Evolutionary conservation across 129 eudicot genomes (phyloP).

Genomic region (Flaveria ramosissima): DNA sequence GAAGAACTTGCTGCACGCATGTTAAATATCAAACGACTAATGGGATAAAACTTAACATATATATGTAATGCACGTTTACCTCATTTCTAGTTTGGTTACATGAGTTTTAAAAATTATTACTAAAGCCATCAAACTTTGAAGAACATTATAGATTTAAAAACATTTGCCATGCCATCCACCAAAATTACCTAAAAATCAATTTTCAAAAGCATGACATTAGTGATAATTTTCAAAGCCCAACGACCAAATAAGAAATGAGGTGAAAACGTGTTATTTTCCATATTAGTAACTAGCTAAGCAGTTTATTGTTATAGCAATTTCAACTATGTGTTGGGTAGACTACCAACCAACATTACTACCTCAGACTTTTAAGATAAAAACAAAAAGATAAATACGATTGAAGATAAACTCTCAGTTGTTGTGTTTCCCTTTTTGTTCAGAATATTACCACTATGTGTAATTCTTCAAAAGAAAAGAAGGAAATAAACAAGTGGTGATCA

Average conservation of each 20-base stretch:
- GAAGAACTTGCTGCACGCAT: constrained; percentile 82
- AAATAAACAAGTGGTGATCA: not conserved
- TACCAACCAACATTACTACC: too few relatives aligned
- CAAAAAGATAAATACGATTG: too few relatives aligned
- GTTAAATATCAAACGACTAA: constrained; percentile 15
- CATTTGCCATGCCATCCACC: too few relatives aligned
- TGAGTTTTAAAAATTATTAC: not conserved
- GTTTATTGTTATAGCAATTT: not conserved
- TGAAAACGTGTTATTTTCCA: too few relatives aligned
- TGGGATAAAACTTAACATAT: not conserved
- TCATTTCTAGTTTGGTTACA: not conserved
- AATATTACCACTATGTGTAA: not conserved
- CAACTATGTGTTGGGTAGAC: not conserved
- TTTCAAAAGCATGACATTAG: too few relatives aligned
- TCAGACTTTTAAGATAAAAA: too few relatives aligned
- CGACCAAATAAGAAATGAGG: too few relatives aligned
- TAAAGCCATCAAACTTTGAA: not conserved
- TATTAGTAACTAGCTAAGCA: too few relatives aligned
- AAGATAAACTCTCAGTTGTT: too few relatives aligned
- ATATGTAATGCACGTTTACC: not conserved
- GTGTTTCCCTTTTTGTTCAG: too few relatives aligned
- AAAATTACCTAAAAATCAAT: too few relatives aligned
- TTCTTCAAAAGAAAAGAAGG: not conserved
- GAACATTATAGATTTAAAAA: not conserved
- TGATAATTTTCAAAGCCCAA: too few relatives aligned